phyloP scores from a whole-genome alignment of 1,139 yeast genomes.

The Insectozyma bohioensis region DNA sequence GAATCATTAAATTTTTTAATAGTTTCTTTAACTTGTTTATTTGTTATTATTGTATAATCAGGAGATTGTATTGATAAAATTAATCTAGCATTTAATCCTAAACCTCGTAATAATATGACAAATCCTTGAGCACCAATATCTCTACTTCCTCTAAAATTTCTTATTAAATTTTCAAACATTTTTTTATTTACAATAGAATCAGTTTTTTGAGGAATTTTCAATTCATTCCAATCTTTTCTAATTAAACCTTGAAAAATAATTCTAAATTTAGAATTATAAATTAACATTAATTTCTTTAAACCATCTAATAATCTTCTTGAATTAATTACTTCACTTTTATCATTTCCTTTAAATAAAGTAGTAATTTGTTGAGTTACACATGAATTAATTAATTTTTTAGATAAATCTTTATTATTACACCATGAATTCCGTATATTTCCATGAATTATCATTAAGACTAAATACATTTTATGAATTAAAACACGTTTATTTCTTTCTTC shows the following conservation, averaged over 20 bases:
- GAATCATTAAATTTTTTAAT: conserved; percentile 27
- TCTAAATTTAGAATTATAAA: conserved; percentile 61
- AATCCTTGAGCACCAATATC: conserved; percentile 89
- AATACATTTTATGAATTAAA: conserved; percentile 55
- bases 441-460: conserved; percentile 61
- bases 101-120: conserved; percentile 68
- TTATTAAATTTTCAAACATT: conserved; percentile 42
- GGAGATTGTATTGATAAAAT: conserved; percentile 88
- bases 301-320: conserved; percentile 78
- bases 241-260: conserved; percentile 45
- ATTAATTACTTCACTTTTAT: conserved; percentile 43
- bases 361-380: conserved; percentile 38
- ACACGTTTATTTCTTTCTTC: conserved; percentile 15
- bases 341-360: conserved; percentile 32
- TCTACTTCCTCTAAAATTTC: conserved; percentile 61
- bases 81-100: conserved; percentile 71
- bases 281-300: conserved; percentile 57
- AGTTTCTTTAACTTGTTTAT: conserved; percentile 7
- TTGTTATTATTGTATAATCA: conserved; percentile 55
- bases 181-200: conserved; percentile 30
- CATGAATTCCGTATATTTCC: conserved; percentile 71
- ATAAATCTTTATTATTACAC: conserved; percentile 57
- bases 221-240: conserved; percentile 64
- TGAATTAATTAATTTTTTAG: conserved; percentile 34
- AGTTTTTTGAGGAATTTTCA: conserved; percentile 21